These are phyloP conservation scores for Penicillium sp. DNA, from an alignment of 2,329 filamentous ascomycete genomes.

Conservation along the genomic window DNA sequence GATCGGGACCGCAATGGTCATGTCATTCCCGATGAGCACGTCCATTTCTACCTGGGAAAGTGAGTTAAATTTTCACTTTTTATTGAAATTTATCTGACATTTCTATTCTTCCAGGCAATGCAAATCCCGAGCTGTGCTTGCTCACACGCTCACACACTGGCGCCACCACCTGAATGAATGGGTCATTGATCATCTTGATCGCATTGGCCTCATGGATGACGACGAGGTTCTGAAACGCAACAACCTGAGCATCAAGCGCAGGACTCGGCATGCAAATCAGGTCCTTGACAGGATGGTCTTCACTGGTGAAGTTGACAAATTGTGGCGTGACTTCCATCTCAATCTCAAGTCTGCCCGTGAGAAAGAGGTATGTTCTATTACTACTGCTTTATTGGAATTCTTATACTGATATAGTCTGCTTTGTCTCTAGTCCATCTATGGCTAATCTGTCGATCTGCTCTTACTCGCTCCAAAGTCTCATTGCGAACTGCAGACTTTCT, in stretches of 20 bases:
- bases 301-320: conserved; percentile 57
- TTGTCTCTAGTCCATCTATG: conserved; percentile 13
- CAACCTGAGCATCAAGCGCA: conserved; percentile 60
- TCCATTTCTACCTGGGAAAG: conserved; percentile 56
- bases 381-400: background rate
- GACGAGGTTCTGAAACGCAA: conserved; percentile 63
- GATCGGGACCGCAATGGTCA: conserved; percentile 49
- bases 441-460: background rate
- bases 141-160: conserved; percentile 75
- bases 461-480: background rate
- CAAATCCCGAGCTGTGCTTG: conserved; percentile 65
- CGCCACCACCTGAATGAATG: conserved; percentile 71
- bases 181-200: conserved; percentile 64
- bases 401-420: background rate
- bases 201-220: conserved; percentile 59
- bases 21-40: conserved; percentile 46
- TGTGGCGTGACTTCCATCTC: conserved; percentile 68
- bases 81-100: background rate
- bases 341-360: conserved; percentile 61
- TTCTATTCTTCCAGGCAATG: conserved; percentile 47
- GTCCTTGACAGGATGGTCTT: conserved; percentile 67
- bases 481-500: background rate
- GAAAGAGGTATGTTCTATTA: conserved; percentile 40
- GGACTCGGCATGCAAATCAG: conserved; percentile 61
- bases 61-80: conserved; percentile 21